Base-by-base conservation (phyloP, 768 basidiomycete species). In the Auriscalpium orientale region DNA sequence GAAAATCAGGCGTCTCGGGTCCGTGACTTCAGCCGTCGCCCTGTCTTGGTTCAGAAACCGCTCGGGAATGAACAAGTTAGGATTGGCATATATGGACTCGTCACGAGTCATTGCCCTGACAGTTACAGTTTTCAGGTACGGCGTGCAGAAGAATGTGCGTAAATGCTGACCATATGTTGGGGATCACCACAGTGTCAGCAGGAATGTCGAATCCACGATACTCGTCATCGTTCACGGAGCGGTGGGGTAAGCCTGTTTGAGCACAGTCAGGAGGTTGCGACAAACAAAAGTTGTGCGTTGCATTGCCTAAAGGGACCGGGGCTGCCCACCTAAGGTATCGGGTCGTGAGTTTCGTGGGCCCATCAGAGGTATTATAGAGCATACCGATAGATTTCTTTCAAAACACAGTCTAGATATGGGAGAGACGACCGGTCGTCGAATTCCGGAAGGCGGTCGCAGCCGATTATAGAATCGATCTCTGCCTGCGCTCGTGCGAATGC, bases 381-480 rank as follows among this genome's bases (percentile, higher is more conserved):
- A 16, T 47, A 60, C 58, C 64, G 58, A 51, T 64, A 61, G 36
- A 63, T 48, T 48, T 66, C 65, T 36, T 60, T 61, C 8, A 62
- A 36, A 12, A 65, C 43, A 11, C 58, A 55, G 16, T 66, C 58
- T 15, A 69, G 51, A 55, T 67, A 69, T 12, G 64, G 65, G 46
- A 66, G 58, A 6, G 59, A 60, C 9, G 35, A 51, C 49, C 58
- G 44, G 34, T 69, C 68, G 8, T 53, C 56, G 47, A 68, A 61
- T 16, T 63, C 57, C 20, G 68, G 68, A 44, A 69, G 63, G 8
- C 67, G 60, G 33, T 59, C 66, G 12, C 40, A 22, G 16, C 66
- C 66, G 4, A 66, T 56, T 8, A 65, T 57, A 13, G 37, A 33
- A 44, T 69, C 68, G 46, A 69, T 58, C 46, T 69, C 65, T 22